Evolutionary conservation across 1,139 yeast species (phyloP).

Genomic region (Suhomyces terraborum): DNA sequence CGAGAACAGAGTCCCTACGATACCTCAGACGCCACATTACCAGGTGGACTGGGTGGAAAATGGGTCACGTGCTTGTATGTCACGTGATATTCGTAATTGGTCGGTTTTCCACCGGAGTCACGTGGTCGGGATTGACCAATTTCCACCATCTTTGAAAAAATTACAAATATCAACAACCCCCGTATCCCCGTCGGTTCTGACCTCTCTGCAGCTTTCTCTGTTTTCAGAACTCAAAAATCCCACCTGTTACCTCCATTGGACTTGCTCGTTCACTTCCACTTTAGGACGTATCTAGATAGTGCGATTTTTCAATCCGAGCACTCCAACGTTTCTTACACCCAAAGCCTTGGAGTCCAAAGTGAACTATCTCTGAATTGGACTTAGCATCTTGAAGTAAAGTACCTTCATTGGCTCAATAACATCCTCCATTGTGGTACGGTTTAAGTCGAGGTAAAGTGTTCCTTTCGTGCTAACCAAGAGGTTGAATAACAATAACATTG

Average conservation of each 20-base stretch:
- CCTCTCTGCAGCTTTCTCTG: neutral
- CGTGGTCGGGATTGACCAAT: neutral
- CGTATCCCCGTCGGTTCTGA: neutral
- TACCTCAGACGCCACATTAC: neutral
- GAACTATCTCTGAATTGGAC: too few species aligned
- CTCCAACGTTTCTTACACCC: neutral
- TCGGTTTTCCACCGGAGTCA: neutral
- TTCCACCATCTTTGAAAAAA: constrained; percentile 2
- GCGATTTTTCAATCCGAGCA: constrained; percentile 10
- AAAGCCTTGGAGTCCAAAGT: too few species aligned
- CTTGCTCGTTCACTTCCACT: neutral
- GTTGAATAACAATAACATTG: too few species aligned
- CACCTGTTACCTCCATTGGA: too few species aligned
- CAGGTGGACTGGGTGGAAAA: neutral
- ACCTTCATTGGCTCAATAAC: too few species aligned
- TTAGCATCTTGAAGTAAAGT: too few species aligned
- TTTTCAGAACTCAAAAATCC: too few species aligned
- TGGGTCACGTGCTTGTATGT: neutral
- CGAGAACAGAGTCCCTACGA: neutral
- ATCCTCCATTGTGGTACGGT: too few species aligned
- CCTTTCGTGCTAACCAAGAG: too few species aligned
- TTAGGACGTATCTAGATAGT: constrained; percentile 1
- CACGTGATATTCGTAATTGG: neutral
- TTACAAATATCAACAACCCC: neutral
- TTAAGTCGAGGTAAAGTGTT: too few species aligned